Evolutionary conservation across 495 filamentous ascomycete species (phyloP), one percentile per base, ranked within the genome.

Genomic region (Trypethelium eluteriae): DNA sequence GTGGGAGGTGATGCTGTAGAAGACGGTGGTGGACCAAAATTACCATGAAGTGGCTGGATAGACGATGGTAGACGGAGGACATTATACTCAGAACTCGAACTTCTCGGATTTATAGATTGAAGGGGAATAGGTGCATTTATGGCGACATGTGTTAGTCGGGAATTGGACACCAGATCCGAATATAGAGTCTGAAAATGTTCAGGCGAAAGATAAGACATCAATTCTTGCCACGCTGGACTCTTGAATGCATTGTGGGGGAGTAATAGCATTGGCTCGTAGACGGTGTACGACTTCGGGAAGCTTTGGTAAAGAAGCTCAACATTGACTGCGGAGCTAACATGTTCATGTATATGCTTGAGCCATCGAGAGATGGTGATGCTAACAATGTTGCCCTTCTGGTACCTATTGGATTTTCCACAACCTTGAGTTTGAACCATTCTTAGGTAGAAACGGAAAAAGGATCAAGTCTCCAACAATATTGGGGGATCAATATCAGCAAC

Each of bases 61-160:
- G 82, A 79, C 3, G 76, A 80, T 0, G 91, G 90, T 64, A 84
- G 85, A 34, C 91, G 83, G 64, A 91, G 81, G 35, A 86, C 74
- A 72, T 93, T 93, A 68, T 86, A 81, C 10, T 74, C 67, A 1
- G 72, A 70, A 3, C 36, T 4, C n/a, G 9, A 38, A 41, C 36
- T 16, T 16, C 10, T 38, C 12, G 38, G 11, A 32, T 68, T 70
- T 16, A 63, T 71, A 25, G 67, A 5, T 39, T 32, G 34, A 50
- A 79, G 73, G 0, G 86, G 85, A 35, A 95, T 92, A 0, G 87
- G 88, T 41, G 85, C 84, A 72, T 91, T 93, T 50, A 89, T 76
- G 14, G 90, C 90, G 10, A 93, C 78, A 70, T 92, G 88, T 0
- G 88, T 90, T 6, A 88, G 77, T 7, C 74, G 76, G 38, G 83